These are phyloP conservation scores for Candida easanensis DNA, from an alignment of 805 yeast genomes.

Conservation along the genomic window DNA sequence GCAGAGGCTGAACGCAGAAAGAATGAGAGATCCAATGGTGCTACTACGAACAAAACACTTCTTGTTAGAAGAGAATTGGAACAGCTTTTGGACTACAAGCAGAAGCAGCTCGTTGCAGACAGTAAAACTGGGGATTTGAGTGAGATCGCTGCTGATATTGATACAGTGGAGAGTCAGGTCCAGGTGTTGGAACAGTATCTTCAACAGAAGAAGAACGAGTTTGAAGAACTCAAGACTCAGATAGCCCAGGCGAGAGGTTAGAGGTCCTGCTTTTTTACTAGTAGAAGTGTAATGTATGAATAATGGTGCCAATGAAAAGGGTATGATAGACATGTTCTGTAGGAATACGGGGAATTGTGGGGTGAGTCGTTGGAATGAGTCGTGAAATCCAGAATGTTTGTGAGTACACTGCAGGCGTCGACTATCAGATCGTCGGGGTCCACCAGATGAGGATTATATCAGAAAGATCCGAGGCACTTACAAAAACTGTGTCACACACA, in stretches of 20 bases:
- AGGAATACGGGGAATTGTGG: too few relatives aligned
- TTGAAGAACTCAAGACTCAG: conserved; percentile 45
- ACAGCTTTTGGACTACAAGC: conserved; percentile 77
- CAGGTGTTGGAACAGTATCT: conserved; percentile 67
- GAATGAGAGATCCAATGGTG: conserved; percentile 28
- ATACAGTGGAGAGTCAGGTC: conserved; percentile 75
- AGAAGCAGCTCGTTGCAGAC: conserved; percentile 47
- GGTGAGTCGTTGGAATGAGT: too few relatives aligned
- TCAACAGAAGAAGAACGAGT: conserved; percentile 56
- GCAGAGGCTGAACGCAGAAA: conserved; percentile 40
- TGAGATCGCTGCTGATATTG: conserved; percentile 60
- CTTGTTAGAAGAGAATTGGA: conserved; percentile 65
- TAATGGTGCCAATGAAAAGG: too few relatives aligned
- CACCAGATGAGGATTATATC: too few relatives aligned
- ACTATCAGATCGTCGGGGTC: too few relatives aligned
- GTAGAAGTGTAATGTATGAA: too few relatives aligned
- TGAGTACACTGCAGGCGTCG: too few relatives aligned
- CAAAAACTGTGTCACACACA: too few relatives aligned
- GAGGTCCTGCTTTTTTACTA: too few relatives aligned
- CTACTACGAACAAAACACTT: conserved; percentile 24
- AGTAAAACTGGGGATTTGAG: conserved; percentile 36
- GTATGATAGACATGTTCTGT: too few relatives aligned
- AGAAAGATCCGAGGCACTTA: too few relatives aligned
- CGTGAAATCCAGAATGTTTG: too few relatives aligned
- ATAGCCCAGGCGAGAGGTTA: conserved; percentile 25